Evolutionary conservation across 2,329 filamentous ascomycete genomes (phyloP).

Genomic region (Fusarium staphyleae): DNA sequence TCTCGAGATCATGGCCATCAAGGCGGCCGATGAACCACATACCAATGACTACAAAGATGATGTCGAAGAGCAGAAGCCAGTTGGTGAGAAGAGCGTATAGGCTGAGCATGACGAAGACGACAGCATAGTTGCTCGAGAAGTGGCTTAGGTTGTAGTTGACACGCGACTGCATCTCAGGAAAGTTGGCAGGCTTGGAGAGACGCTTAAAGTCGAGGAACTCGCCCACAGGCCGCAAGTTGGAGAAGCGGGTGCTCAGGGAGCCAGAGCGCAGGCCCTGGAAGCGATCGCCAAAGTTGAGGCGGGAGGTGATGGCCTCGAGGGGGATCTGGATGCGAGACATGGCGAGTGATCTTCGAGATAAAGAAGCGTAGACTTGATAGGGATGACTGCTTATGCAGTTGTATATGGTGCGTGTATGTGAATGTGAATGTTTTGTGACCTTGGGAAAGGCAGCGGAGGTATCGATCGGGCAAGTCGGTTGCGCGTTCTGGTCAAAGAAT

Average conservation of each 20-base stretch:
- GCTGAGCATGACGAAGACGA: conserved; percentile 92
- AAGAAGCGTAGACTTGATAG: conserved; percentile 17
- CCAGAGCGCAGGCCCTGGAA: conserved; percentile 84
- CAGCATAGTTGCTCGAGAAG: conserved; percentile 98
- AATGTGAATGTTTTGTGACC: conserved; percentile 28
- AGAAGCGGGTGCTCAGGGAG: conserved; percentile 81
- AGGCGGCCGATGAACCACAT: conserved; percentile 93
- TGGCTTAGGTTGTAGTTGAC: conserved; percentile 97
- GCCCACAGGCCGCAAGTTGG: conserved; percentile 87
- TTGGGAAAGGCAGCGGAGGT: conserved; percentile 36
- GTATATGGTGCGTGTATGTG: conserved; percentile 13
- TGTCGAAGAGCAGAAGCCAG: conserved; percentile 85
- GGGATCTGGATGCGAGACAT: conserved; percentile 95
- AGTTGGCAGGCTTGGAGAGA: conserved; percentile 91
- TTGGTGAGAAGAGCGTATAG: conserved; percentile 96
- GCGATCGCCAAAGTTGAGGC: conserved; percentile 84
- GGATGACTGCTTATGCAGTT: conserved; percentile 11
- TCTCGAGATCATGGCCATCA: conserved; percentile 83
- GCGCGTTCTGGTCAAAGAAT: conserved; percentile 33
- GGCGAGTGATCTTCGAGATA: conserved; percentile 29
- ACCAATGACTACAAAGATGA: conserved; percentile 83
- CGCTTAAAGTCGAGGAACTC: conserved; percentile 98
- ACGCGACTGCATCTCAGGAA: conserved; percentile 85
- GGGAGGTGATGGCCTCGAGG: conserved; percentile 87
- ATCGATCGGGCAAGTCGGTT: conserved; percentile 31